Evolutionary conservation across 2,329 filamentous ascomycete genomes (phyloP).

Genomic region (Aureobasidium zeae): DNA sequence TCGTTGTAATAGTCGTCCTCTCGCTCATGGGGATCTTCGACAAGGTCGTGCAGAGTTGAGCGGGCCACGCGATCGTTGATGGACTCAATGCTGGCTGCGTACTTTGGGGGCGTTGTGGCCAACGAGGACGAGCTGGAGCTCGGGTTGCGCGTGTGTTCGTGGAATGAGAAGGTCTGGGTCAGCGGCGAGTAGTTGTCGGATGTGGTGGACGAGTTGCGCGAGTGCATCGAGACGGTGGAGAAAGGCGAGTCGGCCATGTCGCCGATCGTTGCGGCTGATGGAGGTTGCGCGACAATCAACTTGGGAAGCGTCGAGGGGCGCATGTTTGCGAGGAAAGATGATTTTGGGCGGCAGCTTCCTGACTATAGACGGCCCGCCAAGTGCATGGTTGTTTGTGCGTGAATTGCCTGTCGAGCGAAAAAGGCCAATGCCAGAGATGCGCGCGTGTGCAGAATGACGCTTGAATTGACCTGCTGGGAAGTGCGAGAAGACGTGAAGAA

Average conservation of each 20-base stretch:
- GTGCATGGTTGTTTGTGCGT: too few relatives aligned
- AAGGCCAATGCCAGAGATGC: neutral
- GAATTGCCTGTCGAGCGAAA: constrained; percentile 1
- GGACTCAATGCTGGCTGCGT: constrained; percentile 45
- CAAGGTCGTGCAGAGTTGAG: constrained; percentile 65
- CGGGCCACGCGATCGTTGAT: constrained; percentile 50
- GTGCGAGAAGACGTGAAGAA: constrained; percentile 6
- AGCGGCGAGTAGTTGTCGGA: constrained; percentile 62
- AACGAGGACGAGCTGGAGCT: constrained; percentile 71
- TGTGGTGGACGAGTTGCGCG: constrained; percentile 28
- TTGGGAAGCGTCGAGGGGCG: constrained; percentile 32
- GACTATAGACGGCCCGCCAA: constrained; percentile 12
- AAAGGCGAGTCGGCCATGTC: constrained; percentile 20
- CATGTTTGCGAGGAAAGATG: constrained; percentile 21
- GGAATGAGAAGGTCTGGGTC: constrained; percentile 59
- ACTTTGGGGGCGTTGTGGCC: constrained; percentile 48
- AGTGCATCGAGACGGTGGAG: constrained; percentile 24
- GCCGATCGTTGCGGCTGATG: constrained; percentile 23
- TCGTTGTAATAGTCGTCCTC: constrained; percentile 41
- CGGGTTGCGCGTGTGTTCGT: constrained; percentile 54
- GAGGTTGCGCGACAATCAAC: constrained; percentile 29
- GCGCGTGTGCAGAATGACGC: constrained; percentile 3
- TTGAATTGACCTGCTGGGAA: neutral
- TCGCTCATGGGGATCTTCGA: constrained; percentile 69
- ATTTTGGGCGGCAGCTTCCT: constrained; percentile 13